phyloP scores from a whole-genome alignment of 2,329 filamentous ascomycete genomes.

The Stachybotrys chlorohalonatus region DNA sequence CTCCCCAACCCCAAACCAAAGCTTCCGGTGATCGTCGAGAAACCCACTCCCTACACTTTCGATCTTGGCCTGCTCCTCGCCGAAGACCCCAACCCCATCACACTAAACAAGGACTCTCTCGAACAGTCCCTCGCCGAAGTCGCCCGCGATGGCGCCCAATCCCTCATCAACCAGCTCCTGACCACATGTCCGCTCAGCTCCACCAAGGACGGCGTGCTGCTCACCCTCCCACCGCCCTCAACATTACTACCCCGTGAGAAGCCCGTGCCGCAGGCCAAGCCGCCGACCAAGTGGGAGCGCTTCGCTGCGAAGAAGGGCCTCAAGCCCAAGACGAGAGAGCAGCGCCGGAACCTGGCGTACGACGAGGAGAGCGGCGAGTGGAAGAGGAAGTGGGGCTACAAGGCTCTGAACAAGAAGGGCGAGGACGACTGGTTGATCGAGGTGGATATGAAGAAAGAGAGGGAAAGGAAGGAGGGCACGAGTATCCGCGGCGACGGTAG shows the following conservation, averaged over 20 bases:
- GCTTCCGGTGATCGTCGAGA: conserved; percentile 59
- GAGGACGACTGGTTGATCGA: conserved; percentile 87
- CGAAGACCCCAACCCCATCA: conserved; percentile 78
- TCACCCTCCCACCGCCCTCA: conserved; percentile 62
- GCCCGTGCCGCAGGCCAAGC: conserved; percentile 71
- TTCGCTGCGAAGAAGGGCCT: conserved; percentile 98
- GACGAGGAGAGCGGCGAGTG: conserved; percentile 81
- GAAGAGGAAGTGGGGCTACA: conserved; percentile 92
- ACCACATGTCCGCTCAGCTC: conserved; percentile 75
- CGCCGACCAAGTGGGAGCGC: conserved; percentile 87
- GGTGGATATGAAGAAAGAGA: conserved; percentile 70
- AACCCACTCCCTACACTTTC: conserved; percentile 85
- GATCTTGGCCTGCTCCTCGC: conserved; percentile 83
- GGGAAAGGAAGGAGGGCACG: conserved; percentile 51
- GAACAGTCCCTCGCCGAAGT: conserved; percentile 63
- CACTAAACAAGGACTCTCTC: conserved; percentile 40
- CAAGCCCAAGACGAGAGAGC: conserved; percentile 74
- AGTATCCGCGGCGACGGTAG: conserved; percentile 53
- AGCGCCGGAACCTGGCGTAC: conserved; percentile 65
- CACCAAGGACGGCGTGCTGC: conserved; percentile 61
- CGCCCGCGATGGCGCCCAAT: conserved; percentile 85
- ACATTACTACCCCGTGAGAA: conserved; percentile 84
- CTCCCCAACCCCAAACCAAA: conserved; percentile 32
- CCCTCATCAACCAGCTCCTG: conserved; percentile 88
- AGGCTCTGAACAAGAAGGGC: conserved; percentile 77